These are phyloP conservation scores for Pythium phragmitis DNA, from an alignment of 352 stramenopile species.

Conservation along the genomic window DNA sequence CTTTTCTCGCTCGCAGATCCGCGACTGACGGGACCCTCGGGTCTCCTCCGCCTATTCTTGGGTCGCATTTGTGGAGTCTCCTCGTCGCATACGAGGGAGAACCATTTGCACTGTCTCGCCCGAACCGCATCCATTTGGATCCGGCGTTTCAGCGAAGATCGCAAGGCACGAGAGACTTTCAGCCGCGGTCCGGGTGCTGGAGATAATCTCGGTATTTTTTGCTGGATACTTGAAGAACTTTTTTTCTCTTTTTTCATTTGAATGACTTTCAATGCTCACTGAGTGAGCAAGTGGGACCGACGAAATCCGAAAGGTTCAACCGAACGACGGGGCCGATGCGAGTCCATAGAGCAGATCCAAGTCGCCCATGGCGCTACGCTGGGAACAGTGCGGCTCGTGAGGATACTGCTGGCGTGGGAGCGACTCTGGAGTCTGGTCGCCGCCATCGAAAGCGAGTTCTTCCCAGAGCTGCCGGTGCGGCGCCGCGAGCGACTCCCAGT, in stretches of 20 bases:
- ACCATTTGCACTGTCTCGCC: conserved; percentile 13
- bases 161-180: background rate
- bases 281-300: too few relatives aligned
- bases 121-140: conserved; percentile 1
- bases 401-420: background rate
- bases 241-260: too few relatives aligned
- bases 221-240: background rate
- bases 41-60: conserved; percentile 13
- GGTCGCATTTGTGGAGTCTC: background rate
- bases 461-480: conserved; percentile 33
- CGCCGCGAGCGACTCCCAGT: conserved; percentile 29
- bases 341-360: conserved; percentile 25
- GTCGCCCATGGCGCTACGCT: conserved; percentile 11
- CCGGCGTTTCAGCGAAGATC: conserved; percentile 1
- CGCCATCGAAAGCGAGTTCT: conserved; percentile 24
- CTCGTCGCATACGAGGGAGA: conserved; percentile 11
- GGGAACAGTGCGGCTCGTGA: conserved; percentile 8
- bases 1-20: conserved; percentile 12
- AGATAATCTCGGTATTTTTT: background rate
- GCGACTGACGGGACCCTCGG: conserved; percentile 23
- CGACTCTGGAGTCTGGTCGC: background rate
- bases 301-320: background rate
- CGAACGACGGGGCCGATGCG: background rate
- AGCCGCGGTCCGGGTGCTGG: background rate
- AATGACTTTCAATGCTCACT: too few relatives aligned